These are phyloP conservation scores for Orbilia ellipsospora DNA, from an alignment of 2,329 filamentous ascomycete species.

Conservation along the genomic window DNA sequence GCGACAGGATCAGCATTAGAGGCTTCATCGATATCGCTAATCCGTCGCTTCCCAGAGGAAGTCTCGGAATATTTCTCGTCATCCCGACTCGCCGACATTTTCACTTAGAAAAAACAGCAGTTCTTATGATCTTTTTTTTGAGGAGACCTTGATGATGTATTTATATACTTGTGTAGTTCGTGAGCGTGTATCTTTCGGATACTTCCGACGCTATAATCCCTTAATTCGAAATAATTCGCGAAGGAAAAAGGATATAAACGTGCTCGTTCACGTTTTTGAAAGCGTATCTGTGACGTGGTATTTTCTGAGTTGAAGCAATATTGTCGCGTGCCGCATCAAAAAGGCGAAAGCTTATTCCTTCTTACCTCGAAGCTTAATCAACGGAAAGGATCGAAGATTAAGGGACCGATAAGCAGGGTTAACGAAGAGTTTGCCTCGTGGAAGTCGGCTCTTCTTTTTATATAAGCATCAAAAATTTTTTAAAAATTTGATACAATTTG, in stretches of 20 bases:
- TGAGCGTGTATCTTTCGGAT: too few relatives aligned
- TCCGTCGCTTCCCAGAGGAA: conserved; percentile 29
- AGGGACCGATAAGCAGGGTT: neutral
- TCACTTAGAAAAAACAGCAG: neutral
- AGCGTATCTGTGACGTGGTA: conserved; percentile 7
- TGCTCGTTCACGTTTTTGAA: too few relatives aligned
- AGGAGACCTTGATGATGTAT: too few relatives aligned
- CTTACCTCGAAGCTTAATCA: neutral
- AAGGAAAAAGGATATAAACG: too few relatives aligned
- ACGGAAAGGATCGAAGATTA: neutral
- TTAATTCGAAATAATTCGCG: too few relatives aligned
- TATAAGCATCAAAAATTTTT: neutral
- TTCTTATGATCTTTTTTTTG: too few relatives aligned
- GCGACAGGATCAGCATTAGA: conserved; percentile 15
- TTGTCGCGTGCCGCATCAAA: conserved; percentile 12
- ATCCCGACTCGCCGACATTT: conserved; percentile 28
- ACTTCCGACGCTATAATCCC: too few relatives aligned
- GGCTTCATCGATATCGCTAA: conserved; percentile 17
- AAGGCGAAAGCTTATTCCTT: conserved; percentile 23
- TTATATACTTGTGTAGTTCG: too few relatives aligned
- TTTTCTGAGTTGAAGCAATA: conserved; percentile 9
- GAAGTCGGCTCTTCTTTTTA: neutral
- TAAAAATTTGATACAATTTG: too few relatives aligned
- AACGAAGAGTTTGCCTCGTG: conserved; percentile 4
- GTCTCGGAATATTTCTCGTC: conserved; percentile 34